These are phyloP conservation scores for Microbotryum violaceum DNA, from an alignment of 1,284 basidiomycete genomes.

Conservation along the genomic window DNA sequence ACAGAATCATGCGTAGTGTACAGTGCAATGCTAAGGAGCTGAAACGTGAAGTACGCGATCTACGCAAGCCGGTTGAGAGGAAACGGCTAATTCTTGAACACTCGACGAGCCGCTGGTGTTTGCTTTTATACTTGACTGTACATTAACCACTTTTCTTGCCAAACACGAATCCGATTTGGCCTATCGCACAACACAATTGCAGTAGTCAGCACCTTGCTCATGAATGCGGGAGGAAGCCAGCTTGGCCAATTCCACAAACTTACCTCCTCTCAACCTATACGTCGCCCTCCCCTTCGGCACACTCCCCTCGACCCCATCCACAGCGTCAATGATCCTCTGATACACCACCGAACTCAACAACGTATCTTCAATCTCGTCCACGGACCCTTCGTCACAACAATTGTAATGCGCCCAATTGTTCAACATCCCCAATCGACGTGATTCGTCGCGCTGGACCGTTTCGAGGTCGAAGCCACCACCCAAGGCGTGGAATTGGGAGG, in stretches of 20 bases:
- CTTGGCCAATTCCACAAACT: neutral
- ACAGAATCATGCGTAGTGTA: too few relatives aligned
- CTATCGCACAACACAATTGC: slow-evolving; percentile 1
- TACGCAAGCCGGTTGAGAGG: too few relatives aligned
- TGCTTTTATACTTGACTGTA: slow-evolving; percentile 53
- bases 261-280: neutral
- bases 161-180: slow-evolving; percentile 27
- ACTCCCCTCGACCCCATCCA: neutral
- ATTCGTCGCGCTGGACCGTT: neutral
- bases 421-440: slow-evolving; percentile 41
- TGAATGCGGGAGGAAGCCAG: slow-evolving; percentile 1
- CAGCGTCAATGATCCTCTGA: neutral
- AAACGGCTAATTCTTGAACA: slow-evolving; percentile 49
- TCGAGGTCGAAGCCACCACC: slow-evolving; percentile 30
- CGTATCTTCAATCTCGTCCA: slow-evolving; percentile 33
- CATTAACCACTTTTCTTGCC: slow-evolving; percentile 51
- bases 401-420: slow-evolving; percentile 83
- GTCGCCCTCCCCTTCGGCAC: slow-evolving; percentile 3
- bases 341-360: slow-evolving; percentile 27
- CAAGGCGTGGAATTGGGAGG: slow-evolving; percentile 56
- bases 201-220: neutral
- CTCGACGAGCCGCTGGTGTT: slow-evolving; percentile 50
- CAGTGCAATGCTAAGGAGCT: too few relatives aligned
- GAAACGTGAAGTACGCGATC: too few relatives aligned
- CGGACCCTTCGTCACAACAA: slow-evolving; percentile 29